Conservation (phyloP, 2,329 filamentous ascomycete species). For the Beauveria medogensis region DNA sequence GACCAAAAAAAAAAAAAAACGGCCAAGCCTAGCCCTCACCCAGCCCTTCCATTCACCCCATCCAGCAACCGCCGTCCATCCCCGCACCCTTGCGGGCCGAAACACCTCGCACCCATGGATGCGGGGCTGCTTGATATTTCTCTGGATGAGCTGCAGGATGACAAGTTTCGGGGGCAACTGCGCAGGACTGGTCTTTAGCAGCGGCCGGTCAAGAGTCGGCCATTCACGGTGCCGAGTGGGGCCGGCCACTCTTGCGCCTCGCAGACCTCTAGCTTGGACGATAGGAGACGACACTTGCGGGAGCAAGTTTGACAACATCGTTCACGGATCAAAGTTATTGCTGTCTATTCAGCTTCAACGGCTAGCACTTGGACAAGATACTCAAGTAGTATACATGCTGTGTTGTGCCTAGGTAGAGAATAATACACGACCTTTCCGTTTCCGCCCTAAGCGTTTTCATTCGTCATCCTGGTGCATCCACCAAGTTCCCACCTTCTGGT, state of each 20-base stretch:
- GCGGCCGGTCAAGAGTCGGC: too few species aligned
- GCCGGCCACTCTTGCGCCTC: background rate
- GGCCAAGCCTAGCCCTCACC: background rate
- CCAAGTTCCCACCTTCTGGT: background rate
- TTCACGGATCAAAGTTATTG: background rate
- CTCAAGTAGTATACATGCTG: conserved; percentile 10
- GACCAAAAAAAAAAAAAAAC: too few species aligned
- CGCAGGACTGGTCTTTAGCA: background rate
- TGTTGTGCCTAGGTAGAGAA: conserved; percentile 9
- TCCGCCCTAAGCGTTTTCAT: background rate
- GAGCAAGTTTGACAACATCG: background rate
- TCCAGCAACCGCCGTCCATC: background rate
- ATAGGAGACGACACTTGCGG: too few species aligned
- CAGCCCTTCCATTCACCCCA: too few species aligned
- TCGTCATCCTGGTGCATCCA: background rate
- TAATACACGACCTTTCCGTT: conserved; percentile 1
- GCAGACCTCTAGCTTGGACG: background rate
- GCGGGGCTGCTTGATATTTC: conserved; percentile 12
- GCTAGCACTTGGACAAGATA: background rate
- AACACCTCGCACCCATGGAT: conserved; percentile 13
- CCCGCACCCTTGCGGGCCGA: conserved; percentile 13
- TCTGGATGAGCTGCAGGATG: conserved; percentile 8
- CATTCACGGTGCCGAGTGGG: background rate
- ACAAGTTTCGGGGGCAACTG: background rate
- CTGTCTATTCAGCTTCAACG: background rate